Conservation (phyloP, 352 stramenopile genomes). For the Plasmopara halstedii region DNA sequence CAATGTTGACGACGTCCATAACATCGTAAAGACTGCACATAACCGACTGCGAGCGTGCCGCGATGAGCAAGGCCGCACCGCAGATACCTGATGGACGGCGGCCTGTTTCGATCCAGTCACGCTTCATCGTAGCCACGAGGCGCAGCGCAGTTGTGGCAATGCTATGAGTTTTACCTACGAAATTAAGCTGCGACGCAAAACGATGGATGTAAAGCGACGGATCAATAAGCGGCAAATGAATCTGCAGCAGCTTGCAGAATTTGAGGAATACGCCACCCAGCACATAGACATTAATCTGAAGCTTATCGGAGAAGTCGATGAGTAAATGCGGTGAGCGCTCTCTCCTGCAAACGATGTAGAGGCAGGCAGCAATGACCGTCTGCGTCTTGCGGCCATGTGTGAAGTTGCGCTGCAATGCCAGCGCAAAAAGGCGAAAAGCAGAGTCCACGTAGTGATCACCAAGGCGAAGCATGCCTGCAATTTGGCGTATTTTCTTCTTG, state of each 20-base stretch:
- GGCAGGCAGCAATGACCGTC: slow-evolving; percentile 95
- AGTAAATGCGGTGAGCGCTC: slow-evolving; percentile 98
- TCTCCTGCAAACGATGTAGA: slow-evolving; percentile 98
- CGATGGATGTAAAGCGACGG: slow-evolving; percentile 97
- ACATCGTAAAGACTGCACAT: slow-evolving; percentile 80
- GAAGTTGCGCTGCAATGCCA: slow-evolving; percentile 97
- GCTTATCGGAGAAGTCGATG: slow-evolving; percentile 98
- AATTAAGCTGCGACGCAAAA: slow-evolving; percentile 97
- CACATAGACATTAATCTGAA: slow-evolving; percentile 93
- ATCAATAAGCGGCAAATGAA: slow-evolving; percentile 97
- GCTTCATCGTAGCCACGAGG: slow-evolving; percentile 96
- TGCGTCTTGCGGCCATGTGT: slow-evolving; percentile 92
- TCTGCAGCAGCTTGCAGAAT: slow-evolving; percentile 90
- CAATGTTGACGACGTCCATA: slow-evolving; percentile 93
- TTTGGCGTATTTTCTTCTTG: slow-evolving; percentile 89
- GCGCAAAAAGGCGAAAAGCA: slow-evolving; percentile 92
- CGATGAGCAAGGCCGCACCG: slow-evolving; percentile 94
- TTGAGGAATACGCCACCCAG: slow-evolving; percentile 84
- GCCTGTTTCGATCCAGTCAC: slow-evolving; percentile 98
- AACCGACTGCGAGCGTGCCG: slow-evolving; percentile 92
- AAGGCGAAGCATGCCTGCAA: slow-evolving; percentile 90
- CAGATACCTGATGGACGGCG: slow-evolving; percentile 96
- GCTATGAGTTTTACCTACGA: slow-evolving; percentile 89
- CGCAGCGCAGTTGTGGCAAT: slow-evolving; percentile 94
- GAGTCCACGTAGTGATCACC: slow-evolving; percentile 94